Evolutionary conservation across 1,284 basidiomycete genomes (phyloP).

Genomic region (Malassezia japonica): DNA sequence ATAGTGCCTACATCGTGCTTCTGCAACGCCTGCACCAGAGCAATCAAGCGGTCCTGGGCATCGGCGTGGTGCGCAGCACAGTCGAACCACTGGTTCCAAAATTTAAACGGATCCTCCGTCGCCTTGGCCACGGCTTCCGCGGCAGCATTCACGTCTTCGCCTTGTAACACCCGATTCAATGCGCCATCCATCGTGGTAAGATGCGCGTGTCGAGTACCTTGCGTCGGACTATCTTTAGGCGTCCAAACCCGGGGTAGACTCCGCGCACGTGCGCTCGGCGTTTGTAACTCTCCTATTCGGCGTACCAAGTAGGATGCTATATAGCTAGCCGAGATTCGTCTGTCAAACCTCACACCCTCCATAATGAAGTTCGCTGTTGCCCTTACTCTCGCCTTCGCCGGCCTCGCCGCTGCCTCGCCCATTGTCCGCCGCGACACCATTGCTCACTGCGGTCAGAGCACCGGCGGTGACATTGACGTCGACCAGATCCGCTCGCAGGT

Average conservation of each 20-base stretch:
- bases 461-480: slow-evolving; percentile 10
- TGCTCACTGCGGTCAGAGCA: slow-evolving; percentile 1
- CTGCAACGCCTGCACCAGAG: neutral
- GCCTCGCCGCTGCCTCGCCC: neutral
- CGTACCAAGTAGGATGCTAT: no score
- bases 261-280: neutral
- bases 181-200: neutral
- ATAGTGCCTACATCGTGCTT: neutral
- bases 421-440: neutral
- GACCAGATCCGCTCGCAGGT: neutral
- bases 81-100: slow-evolving; percentile 6
- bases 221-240: no score
- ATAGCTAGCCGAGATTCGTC: no score
- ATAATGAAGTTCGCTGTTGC: neutral
- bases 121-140: neutral
- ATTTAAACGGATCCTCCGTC: neutral
- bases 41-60: neutral
- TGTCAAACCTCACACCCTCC: no score
- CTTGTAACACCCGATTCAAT: neutral
- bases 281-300: no score
- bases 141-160: neutral
- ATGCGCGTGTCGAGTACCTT: no score
- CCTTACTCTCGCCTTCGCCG: neutral
- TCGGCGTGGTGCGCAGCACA: neutral
- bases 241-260: no score